Conservation (phyloP, 169 alveolate species). For the Cryptosporidium bovis region DNA sequence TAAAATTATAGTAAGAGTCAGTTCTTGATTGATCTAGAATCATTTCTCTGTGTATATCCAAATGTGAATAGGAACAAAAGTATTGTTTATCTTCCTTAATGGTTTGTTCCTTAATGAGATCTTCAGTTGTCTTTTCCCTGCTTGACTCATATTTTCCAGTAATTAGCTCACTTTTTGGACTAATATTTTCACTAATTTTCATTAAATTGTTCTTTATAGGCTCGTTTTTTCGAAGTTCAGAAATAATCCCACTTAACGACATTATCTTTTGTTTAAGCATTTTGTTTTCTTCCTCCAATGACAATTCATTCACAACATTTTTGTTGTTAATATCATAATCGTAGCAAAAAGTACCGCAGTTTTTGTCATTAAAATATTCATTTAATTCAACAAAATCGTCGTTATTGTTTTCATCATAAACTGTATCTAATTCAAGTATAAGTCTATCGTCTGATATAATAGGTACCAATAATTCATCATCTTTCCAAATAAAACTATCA, state of each 20-base stretch:
- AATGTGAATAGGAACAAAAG: conserved; percentile 90
- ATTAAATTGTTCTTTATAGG: not conserved
- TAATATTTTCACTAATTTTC: not conserved
- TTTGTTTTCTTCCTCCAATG: conserved; percentile 51
- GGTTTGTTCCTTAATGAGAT: not conserved
- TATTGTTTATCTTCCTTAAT: conserved; percentile 80
- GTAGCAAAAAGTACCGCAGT: not conserved
- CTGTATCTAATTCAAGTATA: conserved; percentile 37
- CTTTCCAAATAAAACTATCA: conserved; percentile 25
- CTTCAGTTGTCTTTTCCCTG: not conserved
- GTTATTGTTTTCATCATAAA: not conserved
- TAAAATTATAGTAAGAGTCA: conserved; percentile 89
- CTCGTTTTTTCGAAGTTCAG: conserved; percentile 15
- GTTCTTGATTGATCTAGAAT: conserved; percentile 91
- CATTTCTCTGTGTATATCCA: conserved; percentile 93
- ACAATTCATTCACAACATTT: conserved; percentile 14
- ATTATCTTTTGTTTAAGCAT: conserved; percentile 29
- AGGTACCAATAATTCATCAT: conserved; percentile 10
- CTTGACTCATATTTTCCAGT: conserved; percentile 2
- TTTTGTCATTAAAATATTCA: not conserved
- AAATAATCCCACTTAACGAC: conserved; percentile 5
- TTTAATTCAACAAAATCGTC: not conserved
- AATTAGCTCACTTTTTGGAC: conserved; percentile 1
- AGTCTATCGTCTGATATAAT: conserved; percentile 43
- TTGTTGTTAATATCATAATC: not conserved